Conservation (phyloP, 768 basidiomycete genomes). For the Pleurotus ostreatus region DNA sequence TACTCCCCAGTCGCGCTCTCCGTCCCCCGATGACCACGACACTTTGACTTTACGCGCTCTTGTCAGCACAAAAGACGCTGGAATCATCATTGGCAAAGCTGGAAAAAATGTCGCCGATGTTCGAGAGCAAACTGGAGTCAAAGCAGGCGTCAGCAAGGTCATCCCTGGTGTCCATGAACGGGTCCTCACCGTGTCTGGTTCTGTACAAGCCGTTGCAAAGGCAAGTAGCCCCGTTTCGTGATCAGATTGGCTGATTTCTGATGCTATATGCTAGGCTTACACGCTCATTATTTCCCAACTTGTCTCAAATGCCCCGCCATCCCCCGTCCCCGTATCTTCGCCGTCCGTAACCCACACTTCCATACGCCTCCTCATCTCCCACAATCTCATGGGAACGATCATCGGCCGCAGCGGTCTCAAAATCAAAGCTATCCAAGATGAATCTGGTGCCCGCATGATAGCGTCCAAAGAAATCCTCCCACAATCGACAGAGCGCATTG, state of each 20-base stretch:
- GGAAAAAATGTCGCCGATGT: slow-evolving; percentile 98
- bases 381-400: slow-evolving; percentile 99
- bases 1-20: slow-evolving; percentile 70
- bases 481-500: slow-evolving; percentile 97
- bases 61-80: slow-evolving; percentile 95
- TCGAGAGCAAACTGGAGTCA: slow-evolving; percentile 92
- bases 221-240: slow-evolving; percentile 31
- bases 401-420: slow-evolving; percentile 95
- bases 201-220: slow-evolving; percentile 90
- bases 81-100: slow-evolving; percentile 94
- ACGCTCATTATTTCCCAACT: slow-evolving; percentile 91
- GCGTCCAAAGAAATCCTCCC: slow-evolving; percentile 99
- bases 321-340: slow-evolving; percentile 62
- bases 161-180: slow-evolving; percentile 97
- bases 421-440: slow-evolving; percentile 98
- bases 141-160: slow-evolving; percentile 98
- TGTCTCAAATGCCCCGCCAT: slow-evolving; percentile 74
- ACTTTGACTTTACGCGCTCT: slow-evolving; percentile 89
- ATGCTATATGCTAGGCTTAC: slow-evolving; percentile 65
- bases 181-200: slow-evolving; percentile 90
- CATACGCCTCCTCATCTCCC: slow-evolving; percentile 95
- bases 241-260: slow-evolving; percentile 14
- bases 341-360: slow-evolving; percentile 79
- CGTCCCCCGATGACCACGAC: slow-evolving; percentile 62
- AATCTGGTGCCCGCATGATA: slow-evolving; percentile 95